Evolutionary conservation across 352 stramenopile species (phyloP).

Genomic region (Phytophthora macrochlamydospora): DNA sequence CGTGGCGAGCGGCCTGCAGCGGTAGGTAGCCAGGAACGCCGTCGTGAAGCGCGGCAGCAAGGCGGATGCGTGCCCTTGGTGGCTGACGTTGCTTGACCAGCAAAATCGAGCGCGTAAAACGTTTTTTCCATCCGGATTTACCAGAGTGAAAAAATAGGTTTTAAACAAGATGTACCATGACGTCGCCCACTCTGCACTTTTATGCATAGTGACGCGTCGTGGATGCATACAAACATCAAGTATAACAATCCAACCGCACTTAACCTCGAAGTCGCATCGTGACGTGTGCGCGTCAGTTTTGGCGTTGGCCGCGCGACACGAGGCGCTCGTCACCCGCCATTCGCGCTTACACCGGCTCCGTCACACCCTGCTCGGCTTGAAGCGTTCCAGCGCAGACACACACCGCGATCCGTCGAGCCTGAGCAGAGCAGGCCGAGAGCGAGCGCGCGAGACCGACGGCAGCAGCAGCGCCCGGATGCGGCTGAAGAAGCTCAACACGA

Average conservation of each 20-base stretch:
- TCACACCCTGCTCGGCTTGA: slow-evolving; percentile 6
- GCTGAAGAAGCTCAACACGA: slow-evolving; percentile 80
- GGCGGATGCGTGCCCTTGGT: too few relatives aligned
- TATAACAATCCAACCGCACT: not conserved
- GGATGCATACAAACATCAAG: not conserved
- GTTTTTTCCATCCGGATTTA: too few relatives aligned
- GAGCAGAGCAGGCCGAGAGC: slow-evolving; percentile 8
- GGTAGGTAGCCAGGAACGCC: not conserved
- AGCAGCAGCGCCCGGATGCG: slow-evolving; percentile 44
- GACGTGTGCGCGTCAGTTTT: slow-evolving; percentile 27
- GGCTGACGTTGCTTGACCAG: too few relatives aligned
- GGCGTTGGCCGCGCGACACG: slow-evolving; percentile 20
- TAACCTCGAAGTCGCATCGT: slow-evolving; percentile 16
- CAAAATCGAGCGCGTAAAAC: too few relatives aligned
- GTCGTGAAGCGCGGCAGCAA: not conserved
- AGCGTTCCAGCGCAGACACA: not conserved
- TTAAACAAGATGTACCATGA: not conserved
- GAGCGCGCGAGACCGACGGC: not conserved
- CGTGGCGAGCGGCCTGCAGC: slow-evolving; percentile 8
- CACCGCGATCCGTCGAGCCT: slow-evolving; percentile 1
- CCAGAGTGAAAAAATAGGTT: too few relatives aligned
- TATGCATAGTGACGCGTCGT: not conserved
- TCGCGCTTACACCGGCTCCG: not conserved
- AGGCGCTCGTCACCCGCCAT: slow-evolving; percentile 32
- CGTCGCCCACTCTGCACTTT: not conserved